phyloP scores from a whole-genome alignment of 2,329 filamentous ascomycete species.

The Fusarium poae region DNA sequence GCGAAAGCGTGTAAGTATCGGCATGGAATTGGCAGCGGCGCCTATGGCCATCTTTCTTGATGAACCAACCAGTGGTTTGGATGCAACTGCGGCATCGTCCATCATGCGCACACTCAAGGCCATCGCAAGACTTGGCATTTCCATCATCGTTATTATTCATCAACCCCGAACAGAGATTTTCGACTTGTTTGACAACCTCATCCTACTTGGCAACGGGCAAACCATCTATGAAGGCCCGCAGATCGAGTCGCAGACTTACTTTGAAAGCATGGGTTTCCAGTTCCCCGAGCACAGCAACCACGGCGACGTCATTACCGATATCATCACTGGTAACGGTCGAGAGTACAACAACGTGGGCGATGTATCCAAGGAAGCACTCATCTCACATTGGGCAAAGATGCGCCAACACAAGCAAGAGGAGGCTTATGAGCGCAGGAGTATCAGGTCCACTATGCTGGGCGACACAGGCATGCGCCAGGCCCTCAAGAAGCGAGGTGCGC shows the following conservation, averaged over 20 bases:
- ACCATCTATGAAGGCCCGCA: constrained; percentile 67
- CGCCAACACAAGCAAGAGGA: constrained; percentile 38
- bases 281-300: constrained; percentile 66
- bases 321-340: constrained; percentile 69
- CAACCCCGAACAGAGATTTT: constrained; percentile 72
- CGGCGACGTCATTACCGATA: constrained; percentile 71
- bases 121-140: constrained; percentile 67
- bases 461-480: constrained; percentile 57
- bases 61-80: constrained; percentile 66
- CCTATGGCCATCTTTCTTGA: constrained; percentile 69
- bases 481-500: constrained; percentile 64
- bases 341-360: constrained; percentile 63
- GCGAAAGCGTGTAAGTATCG: constrained; percentile 70
- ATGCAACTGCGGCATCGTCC: constrained; percentile 67
- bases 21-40: constrained; percentile 68
- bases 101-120: constrained; percentile 68
- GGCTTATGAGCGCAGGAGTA: constrained; percentile 31
- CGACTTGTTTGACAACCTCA: constrained; percentile 67
- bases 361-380: constrained; percentile 62
- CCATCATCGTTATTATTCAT: constrained; percentile 70
- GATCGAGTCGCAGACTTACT: constrained; percentile 60
- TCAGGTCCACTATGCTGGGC: constrained; percentile 45
- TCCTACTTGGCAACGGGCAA: constrained; percentile 67
- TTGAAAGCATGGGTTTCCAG: constrained; percentile 64
- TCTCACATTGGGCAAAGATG: constrained; percentile 61